Evolutionary conservation across 257 asterid species (phyloP), one percentile per base, ranked within the genome.

Genomic region (Ilex aquifolium): DNA sequence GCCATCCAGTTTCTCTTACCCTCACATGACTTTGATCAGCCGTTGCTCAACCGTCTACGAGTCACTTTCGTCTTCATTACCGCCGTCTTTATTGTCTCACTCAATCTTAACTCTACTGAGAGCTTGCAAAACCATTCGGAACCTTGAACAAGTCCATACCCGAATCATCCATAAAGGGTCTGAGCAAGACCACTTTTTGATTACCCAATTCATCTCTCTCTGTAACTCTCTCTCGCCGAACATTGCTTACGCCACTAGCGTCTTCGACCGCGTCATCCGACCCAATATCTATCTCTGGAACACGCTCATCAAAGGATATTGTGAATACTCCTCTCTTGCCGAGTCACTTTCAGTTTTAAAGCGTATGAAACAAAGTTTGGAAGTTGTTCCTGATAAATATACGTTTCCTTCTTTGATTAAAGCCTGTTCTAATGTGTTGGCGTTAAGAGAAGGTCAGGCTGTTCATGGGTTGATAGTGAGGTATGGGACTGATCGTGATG

Each of bases 241-340:
- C 65, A 30, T 74, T 8, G 54, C 74, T 2, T 88, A 86, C 75
- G 68, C 78, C 27, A 79, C 82, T 42, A 32, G 76, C 57, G 61
- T 84, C 30, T 88, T 88, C 72, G 64, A 82, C 60, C 64, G 72
- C 51, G 83, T 86, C 32, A 10, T 3, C 44, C 50, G 54, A 58
- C 96, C 96, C 15, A 84, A 84, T 51, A 72, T 72, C 30, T 82
- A 78, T 61, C 77, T 88, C 17, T 88, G 90, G 88, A 88, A 86
- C 67, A 83, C 74, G 44, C 60, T 86, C 71, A 54, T 88, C 30
- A 83, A 82, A 64, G 71, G 72, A 29, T 82, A 76, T 13, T 83
- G 84, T 63, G 70, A 79, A 59, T 62, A 51, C 12, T 77, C 75
- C 42, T 65, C 76, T 31, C 65, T 81, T 50, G 32, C 64, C 14